Conservation (phyloP, 306 rosid genomes). For the Ceratonia siliqua region DNA sequence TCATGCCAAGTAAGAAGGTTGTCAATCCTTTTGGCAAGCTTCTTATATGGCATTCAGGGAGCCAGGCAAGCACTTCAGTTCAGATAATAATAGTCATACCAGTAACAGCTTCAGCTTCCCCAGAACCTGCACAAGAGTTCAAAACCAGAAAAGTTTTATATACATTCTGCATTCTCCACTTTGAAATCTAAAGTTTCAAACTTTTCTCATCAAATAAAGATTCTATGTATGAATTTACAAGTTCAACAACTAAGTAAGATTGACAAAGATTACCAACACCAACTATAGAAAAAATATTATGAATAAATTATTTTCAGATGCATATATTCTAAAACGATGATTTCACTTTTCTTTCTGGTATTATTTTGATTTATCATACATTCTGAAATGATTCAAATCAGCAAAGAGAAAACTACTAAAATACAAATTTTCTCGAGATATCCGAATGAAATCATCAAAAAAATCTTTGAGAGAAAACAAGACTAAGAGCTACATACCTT, state of each 20-base stretch:
- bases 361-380: too few relatives aligned
- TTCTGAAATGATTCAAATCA: too few relatives aligned
- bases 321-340: too few relatives aligned
- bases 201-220: not conserved
- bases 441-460: too few relatives aligned
- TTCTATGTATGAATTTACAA: too few relatives aligned
- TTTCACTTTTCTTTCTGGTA: too few relatives aligned
- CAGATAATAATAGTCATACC: not conserved
- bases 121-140: slow-evolving; percentile 18
- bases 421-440: too few relatives aligned
- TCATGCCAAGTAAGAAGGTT: slow-evolving; percentile 66
- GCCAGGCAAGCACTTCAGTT: slow-evolving; percentile 57
- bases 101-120: not conserved
- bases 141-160: not conserved
- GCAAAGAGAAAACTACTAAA: too few relatives aligned
- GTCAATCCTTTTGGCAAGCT: slow-evolving; percentile 45
- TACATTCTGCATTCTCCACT: not conserved
- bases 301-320: too few relatives aligned
- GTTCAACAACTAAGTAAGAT: too few relatives aligned
- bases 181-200: not conserved
- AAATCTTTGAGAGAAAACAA: not conserved
- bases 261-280: not conserved
- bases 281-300: too few relatives aligned
- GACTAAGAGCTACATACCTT: slow-evolving; percentile 19
- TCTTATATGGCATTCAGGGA: slow-evolving; percentile 89